Base-by-base conservation (phyloP, 2,329 filamentous ascomycete species). In the Mariannaea elegans region DNA sequence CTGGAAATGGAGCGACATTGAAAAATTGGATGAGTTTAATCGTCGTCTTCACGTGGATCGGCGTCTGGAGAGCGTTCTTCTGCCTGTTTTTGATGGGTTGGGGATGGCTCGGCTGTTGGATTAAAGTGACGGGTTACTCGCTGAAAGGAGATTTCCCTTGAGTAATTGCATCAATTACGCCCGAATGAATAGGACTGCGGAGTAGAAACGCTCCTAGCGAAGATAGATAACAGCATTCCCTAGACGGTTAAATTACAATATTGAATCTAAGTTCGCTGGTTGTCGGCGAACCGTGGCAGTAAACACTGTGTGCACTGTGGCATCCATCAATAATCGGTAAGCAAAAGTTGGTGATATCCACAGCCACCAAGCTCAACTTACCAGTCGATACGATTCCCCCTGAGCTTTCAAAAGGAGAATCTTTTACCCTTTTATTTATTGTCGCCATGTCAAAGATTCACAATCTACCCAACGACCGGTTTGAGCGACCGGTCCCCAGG, bases 401-500 rank as follows among this genome's bases (percentile, higher is more conserved):
- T 9, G 6, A 27, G 5, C 24, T 27, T 27, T 27, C n/a, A 27
- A 9, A 36, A 36, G 12, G 4, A 36, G 4, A 8, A n/a, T 14
- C 32, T 14, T 36, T 14, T 9, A 36, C 32, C 12, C 32, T 36
- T 36, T 10, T 36, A 4, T 8, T 8, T 14, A 36, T 14, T 14
- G 12, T 41, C 19, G 27, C 8, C 21, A 59, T 59, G 50, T n/a
- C 38, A 6, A 10, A 45, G 21, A 19, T 23, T 12, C 13, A 2
- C 7, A 19, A 18, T n/a, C 12, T 12, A 49, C 29, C 19, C 21
- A 32, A 21, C 7, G 18, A 51, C 16, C 10, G 19, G 4, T 59
- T 58, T 39, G 72, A 75, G 12, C 78, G 72, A 59, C 82, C 82
- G 1, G 73, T 75, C 9, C 83, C 82, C 5, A 78, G 82, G 19